A percentile compares a stretch with the other conserved stretches of the same genome.
Conservation (phyloP, 2,329 filamentous ascomycete genomes). For the Colletotrichum musae region DNA sequence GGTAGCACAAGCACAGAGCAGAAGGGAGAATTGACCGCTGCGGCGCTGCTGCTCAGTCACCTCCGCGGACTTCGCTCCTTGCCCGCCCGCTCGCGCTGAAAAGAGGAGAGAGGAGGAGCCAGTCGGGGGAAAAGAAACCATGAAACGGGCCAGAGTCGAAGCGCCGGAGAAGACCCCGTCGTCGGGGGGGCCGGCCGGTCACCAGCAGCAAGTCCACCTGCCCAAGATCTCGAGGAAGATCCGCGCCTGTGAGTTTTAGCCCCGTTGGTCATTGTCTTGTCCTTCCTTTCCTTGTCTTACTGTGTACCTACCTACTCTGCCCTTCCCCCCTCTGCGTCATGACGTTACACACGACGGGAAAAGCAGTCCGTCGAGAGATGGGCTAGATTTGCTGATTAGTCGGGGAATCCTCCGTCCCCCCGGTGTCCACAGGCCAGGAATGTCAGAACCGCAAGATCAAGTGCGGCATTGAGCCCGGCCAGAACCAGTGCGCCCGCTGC, state of each 20-base stretch:
- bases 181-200: slow-evolving; percentile 16
- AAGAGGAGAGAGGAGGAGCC: too few relatives aligned
- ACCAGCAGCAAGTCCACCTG: slow-evolving; percentile 29
- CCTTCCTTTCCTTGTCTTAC: too few relatives aligned
- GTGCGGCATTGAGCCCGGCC: slow-evolving; percentile 63
- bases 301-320: too few relatives aligned
- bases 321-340: too few relatives aligned
- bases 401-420: too few relatives aligned
- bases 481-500: slow-evolving; percentile 64
- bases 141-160: slow-evolving; percentile 40
- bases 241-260: slow-evolving; percentile 48
- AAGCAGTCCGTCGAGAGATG: too few relatives aligned
- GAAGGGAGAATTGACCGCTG: too few relatives aligned
- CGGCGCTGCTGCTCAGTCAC: neutral
- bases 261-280: neutral
- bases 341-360: too few relatives aligned
- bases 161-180: slow-evolving; percentile 40
- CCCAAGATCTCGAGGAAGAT: slow-evolving; percentile 52
- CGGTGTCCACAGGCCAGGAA: slow-evolving; percentile 51
- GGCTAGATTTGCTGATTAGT: too few relatives aligned
- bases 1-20: too few relatives aligned
- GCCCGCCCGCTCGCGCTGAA: neutral
- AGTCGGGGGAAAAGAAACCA: slow-evolving; percentile 1
- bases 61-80: slow-evolving; percentile 33
- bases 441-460: slow-evolving; percentile 70